phyloP scores from a whole-genome alignment of 2,329 filamentous ascomycete species.

The Pseudogymnoascus sp. region DNA sequence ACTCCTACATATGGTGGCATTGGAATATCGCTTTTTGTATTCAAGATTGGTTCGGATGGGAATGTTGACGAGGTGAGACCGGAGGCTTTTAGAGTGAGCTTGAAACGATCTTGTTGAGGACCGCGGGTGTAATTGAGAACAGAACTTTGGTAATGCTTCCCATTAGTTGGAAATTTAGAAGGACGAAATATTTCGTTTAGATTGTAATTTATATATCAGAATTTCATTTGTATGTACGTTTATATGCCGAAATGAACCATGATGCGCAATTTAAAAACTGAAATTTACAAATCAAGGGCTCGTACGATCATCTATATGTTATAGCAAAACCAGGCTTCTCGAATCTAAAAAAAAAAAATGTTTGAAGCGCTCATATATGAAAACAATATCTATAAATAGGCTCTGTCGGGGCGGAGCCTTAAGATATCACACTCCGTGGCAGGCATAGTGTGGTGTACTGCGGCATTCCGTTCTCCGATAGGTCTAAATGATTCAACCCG shows the following conservation, averaged over 20 bases:
- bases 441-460: background rate
- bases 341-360: too few relatives aligned
- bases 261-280: too few relatives aligned
- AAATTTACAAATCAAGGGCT: too few relatives aligned
- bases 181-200: background rate
- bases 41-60: background rate
- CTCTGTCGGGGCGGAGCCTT: background rate
- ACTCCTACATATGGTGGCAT: constrained; percentile 6
- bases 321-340: too few relatives aligned
- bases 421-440: background rate
- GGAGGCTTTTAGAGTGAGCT: background rate
- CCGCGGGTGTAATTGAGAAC: background rate
- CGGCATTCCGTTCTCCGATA: background rate
- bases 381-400: background rate
- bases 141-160: background rate
- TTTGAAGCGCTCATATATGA: background rate
- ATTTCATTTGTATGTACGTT: background rate
- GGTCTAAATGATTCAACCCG: background rate
- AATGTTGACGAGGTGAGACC: background rate
- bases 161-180: background rate
- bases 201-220: background rate
- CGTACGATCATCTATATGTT: too few relatives aligned
- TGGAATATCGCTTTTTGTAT: background rate
- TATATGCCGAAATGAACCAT: background rate
- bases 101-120: background rate